Evolutionary conservation across 176 grass and related monocot species (phyloP), one percentile per base, ranked within the genome.

Genomic region (Avena eriantha): DNA sequence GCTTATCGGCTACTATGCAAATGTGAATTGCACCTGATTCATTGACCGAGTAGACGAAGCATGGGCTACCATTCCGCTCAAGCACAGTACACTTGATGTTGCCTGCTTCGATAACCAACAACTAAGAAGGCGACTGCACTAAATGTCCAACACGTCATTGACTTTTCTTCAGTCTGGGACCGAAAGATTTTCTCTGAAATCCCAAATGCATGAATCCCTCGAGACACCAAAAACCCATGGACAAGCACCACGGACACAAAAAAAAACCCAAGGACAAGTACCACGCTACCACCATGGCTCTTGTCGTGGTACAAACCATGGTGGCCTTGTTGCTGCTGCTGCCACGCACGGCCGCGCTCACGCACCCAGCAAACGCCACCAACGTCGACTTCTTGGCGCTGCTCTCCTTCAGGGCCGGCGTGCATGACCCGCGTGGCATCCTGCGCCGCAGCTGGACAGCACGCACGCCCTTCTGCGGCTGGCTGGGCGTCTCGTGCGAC

Each of bases 391-490:
- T 88, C 18, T 51, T 43, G n/a, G 89, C 81, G 3, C 77, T 88
- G 57, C 86, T 92, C 8, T 53, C 70, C 53, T 85, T 92, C 86
- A 88, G 88, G 24, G 43, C 55, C 41, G 45, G 64, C 18, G 2
- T 88, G 69, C 69, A 51, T 9, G 90, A 92, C 21, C 86, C 72
- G 4, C 23, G 8, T 14, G 57, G 77, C 22, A 24, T 85, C 70
- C 78, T 92, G 36, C 61, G 72, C 22, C 59, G 77, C 53, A 86
- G 69, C 83, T 88, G 82, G 82, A 86, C 24, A 1, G 45, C 64
- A 10, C 64, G 17, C 58, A 22, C 63, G 0, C 51, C 78, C 33
- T 73, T 82, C 72, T 92, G 90, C 58, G 63, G 13, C n/a, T 92
- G 90, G 90, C 14, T 35, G 1, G 86, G 86, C 6, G 46, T 92